Conservation (phyloP, 352 stramenopile species). For the Phytopythium ostracodes region DNA sequence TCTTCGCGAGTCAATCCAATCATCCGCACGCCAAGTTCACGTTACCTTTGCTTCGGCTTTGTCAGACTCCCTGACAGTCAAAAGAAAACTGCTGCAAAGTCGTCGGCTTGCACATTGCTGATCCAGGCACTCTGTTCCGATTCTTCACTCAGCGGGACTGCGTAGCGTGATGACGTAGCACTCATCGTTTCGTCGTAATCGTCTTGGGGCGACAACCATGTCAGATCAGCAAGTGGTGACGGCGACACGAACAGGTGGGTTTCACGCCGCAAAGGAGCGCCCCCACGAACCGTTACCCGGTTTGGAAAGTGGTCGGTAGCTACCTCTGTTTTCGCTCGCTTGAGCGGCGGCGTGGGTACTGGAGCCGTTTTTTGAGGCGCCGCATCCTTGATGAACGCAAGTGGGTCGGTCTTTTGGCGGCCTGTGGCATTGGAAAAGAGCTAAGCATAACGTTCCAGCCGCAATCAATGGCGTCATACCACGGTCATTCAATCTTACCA, state of each 20-base stretch:
- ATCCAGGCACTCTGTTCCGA: not conserved
- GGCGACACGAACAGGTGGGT: not conserved
- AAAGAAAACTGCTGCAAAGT: conserved; percentile 5
- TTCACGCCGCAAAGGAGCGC: not conserved
- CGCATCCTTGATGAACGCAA: not conserved
- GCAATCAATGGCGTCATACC: not conserved
- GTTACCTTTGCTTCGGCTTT: not conserved
- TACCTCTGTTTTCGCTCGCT: not conserved
- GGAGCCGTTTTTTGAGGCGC: not conserved
- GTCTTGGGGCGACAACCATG: not conserved
- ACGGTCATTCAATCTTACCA: not conserved
- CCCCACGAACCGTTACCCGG: not conserved
- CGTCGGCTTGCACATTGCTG: not conserved
- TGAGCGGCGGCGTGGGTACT: not conserved
- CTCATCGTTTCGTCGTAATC: not conserved
- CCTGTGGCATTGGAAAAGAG: not conserved
- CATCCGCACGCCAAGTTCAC: not conserved
- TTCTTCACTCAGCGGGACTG: not conserved
- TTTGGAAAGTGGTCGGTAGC: not conserved
- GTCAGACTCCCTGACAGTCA: not conserved
- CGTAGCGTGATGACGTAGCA: too few relatives aligned
- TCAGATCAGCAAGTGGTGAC: not conserved
- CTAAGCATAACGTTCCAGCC: not conserved
- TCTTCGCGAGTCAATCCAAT: not conserved
- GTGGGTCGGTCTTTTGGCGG: not conserved